These are phyloP conservation scores for Melanomma pulvis-pyrius DNA, from an alignment of 495 filamentous ascomycete genomes.

Conservation along the genomic window DNA sequence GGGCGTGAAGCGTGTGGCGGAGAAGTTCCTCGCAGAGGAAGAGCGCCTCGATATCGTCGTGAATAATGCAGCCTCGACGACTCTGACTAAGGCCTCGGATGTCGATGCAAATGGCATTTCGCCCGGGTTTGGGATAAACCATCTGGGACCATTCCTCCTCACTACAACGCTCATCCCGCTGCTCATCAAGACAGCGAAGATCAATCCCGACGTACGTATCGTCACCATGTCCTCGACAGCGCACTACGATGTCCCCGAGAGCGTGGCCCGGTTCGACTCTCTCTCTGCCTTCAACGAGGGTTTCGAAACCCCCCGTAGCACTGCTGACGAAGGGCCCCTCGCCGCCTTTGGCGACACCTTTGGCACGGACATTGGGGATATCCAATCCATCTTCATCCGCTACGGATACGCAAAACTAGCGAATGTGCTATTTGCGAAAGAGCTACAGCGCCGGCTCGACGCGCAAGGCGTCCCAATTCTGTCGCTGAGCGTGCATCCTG, in stretches of 20 bases:
- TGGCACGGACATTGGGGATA: too few species aligned
- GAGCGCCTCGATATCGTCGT: slow-evolving; percentile 20
- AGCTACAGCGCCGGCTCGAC: slow-evolving; percentile 36
- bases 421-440: slow-evolving; percentile 35
- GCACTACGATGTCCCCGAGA: background rate
- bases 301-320: background rate
- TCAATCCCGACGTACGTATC: slow-evolving; percentile 19
- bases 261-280: background rate
- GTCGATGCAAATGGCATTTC: background rate
- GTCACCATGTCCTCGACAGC: slow-evolving; percentile 11
- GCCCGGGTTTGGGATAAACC: background rate
- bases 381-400: background rate
- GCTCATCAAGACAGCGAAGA: slow-evolving; percentile 9
- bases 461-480: slow-evolving; percentile 24
- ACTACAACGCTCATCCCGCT: slow-evolving; percentile 14
- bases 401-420: slow-evolving; percentile 31
- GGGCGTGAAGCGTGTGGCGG: background rate
- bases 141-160: slow-evolving; percentile 19
- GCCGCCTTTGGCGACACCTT: too few species aligned
- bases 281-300: background rate
- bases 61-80: slow-evolving; percentile 14
- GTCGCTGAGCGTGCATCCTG: slow-evolving; percentile 24
- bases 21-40: slow-evolving; percentile 1
- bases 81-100: background rate
- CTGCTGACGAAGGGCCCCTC: too few species aligned